Evolutionary conservation across 768 basidiomycete species (phyloP).

Genomic region (Suillus spraguei): DNA sequence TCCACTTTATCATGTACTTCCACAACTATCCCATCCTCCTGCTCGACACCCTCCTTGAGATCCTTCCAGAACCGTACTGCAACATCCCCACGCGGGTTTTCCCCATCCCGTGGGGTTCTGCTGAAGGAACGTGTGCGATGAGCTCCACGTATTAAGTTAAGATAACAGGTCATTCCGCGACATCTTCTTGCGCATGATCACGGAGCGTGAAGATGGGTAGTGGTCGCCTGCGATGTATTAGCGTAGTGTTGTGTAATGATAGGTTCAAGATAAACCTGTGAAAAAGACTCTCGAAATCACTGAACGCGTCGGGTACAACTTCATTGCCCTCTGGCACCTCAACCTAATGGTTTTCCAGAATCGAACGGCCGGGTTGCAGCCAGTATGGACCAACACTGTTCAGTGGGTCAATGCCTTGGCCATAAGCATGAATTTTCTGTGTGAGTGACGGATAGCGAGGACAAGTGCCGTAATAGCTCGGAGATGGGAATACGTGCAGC

Average conservation of each 20-base stretch:
- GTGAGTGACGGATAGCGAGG: constrained; percentile 50
- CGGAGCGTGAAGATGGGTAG: constrained; percentile 38
- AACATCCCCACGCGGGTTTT: constrained; percentile 58
- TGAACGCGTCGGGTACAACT: constrained; percentile 38
- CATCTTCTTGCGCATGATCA: constrained; percentile 60
- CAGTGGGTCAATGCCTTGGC: constrained; percentile 51
- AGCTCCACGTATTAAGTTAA: constrained; percentile 63
- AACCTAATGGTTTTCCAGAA: constrained; percentile 69
- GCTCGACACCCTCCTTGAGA: constrained; percentile 43
- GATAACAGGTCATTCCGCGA: constrained; percentile 68
- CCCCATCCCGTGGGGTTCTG: constrained; percentile 56
- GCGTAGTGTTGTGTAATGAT: not conserved
- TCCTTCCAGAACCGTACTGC: constrained; percentile 63
- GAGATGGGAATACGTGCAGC: constrained; percentile 43
- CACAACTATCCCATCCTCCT: constrained; percentile 24
- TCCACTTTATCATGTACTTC: constrained; percentile 32
- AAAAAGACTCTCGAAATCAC: constrained; percentile 55
- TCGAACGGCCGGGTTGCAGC: constrained; percentile 74
- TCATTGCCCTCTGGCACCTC: constrained; percentile 60
- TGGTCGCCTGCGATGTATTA: constrained; percentile 38
- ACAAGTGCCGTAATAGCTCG: not conserved
- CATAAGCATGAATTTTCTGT: constrained; percentile 62
- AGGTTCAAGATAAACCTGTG: constrained; percentile 42
- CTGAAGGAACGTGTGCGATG: constrained; percentile 69
- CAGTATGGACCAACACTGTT: constrained; percentile 69